A percentile compares a stretch with the other conserved stretches of the same genome.
These are phyloP conservation scores for Sporothrix pallida DNA, from an alignment of 2,329 filamentous ascomycete species.

Conservation along the genomic window DNA sequence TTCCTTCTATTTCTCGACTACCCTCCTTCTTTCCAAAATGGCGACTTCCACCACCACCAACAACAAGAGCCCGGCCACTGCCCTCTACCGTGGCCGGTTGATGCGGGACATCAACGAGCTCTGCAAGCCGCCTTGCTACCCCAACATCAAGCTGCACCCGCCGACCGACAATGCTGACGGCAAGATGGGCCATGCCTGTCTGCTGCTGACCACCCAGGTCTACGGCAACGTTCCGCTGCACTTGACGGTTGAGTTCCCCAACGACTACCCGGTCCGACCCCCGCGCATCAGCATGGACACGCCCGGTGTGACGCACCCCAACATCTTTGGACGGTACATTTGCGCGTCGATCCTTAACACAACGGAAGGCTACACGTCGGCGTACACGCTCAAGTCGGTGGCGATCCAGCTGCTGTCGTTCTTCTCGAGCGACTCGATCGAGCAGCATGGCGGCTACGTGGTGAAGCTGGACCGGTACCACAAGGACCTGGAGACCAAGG, in stretches of 20 bases:
- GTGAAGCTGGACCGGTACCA: conserved; percentile 43
- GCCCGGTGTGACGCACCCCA: conserved; percentile 14
- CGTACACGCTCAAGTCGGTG: conserved; percentile 57
- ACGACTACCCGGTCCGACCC: conserved; percentile 49
- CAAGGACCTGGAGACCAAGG: not conserved
- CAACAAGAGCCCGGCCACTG: not conserved
- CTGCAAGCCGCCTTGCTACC: conserved; percentile 51
- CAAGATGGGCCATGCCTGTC: conserved; percentile 44
- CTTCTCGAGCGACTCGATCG: conserved; percentile 54
- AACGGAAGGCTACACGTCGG: conserved; percentile 53
- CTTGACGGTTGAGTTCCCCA: conserved; percentile 48
- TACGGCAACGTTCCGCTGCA: conserved; percentile 48
- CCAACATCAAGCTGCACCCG: conserved; percentile 51
- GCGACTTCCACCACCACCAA: not conserved
- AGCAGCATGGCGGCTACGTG: conserved; percentile 46
- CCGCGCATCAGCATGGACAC: conserved; percentile 52
- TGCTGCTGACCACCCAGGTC: conserved; percentile 51
- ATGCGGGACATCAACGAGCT: conserved; percentile 55
- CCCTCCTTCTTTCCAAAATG: not conserved
- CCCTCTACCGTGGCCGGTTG: conserved; percentile 41
- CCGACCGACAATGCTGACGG: conserved; percentile 45
- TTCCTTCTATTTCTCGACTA: too few species aligned
- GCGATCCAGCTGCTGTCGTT: conserved; percentile 60
- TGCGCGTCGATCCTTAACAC: conserved; percentile 55
- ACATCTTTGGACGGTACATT: conserved; percentile 52